Evolutionary conservation across 1,284 basidiomycete genomes (phyloP).

Genomic region (Ceratobasidium sp.): DNA sequence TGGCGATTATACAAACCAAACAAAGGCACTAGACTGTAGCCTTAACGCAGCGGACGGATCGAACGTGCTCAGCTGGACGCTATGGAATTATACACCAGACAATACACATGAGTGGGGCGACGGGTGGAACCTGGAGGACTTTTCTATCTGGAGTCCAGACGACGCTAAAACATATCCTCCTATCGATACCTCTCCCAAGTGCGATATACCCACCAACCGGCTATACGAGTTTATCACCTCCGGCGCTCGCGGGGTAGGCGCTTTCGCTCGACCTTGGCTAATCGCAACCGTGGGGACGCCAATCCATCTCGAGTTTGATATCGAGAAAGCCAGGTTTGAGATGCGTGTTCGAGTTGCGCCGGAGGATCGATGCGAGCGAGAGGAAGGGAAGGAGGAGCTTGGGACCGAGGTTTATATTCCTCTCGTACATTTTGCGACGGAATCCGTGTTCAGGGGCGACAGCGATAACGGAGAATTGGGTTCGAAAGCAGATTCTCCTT

Average conservation of each 20-base stretch:
- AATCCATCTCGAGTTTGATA: conserved; percentile 80
- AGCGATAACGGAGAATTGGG: too few species aligned
- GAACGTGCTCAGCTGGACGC: conserved; percentile 87
- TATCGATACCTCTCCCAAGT: conserved; percentile 46
- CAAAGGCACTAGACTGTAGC: conserved; percentile 91
- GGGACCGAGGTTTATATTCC: too few species aligned
- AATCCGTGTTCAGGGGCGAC: conserved; percentile 27
- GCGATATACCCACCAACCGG: conserved; percentile 50
- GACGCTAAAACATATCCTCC: conserved; percentile 71
- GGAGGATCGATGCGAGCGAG: conserved; percentile 62
- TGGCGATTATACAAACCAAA: conserved; percentile 86
- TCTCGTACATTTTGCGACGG: conserved; percentile 85
- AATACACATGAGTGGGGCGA: conserved; percentile 91
- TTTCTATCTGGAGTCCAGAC: conserved; percentile 89
- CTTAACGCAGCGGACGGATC: conserved; percentile 90
- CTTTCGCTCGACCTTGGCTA: too few species aligned
- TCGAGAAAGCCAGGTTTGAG: conserved; percentile 77
- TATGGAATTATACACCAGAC: conserved; percentile 93
- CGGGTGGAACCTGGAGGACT: conserved; percentile 96
- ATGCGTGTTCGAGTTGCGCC: conserved; percentile 73
- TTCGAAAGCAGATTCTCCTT: too few species aligned
- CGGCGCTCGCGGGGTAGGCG: too few species aligned
- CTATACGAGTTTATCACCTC: conserved; percentile 81
- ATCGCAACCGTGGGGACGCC: conserved; percentile 78
- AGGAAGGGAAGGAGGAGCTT: conserved; percentile 59